Evolutionary conservation across 768 basidiomycete genomes (phyloP).

Genomic region (Mycena albidolilacea): DNA sequence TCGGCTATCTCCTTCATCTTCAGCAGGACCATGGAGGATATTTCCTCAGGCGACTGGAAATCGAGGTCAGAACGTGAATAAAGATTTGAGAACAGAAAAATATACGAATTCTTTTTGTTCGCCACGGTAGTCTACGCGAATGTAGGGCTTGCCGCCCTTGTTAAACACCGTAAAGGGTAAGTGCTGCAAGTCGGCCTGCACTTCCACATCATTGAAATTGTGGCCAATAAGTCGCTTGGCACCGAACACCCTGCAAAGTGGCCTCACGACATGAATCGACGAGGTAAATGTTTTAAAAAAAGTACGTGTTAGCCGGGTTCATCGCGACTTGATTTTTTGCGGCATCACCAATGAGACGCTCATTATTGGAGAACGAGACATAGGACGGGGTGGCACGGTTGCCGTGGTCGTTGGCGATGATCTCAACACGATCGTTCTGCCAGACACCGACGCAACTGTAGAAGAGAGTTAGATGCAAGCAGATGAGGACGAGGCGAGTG

Average conservation of each 20-base stretch:
- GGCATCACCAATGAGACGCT: background rate
- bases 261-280: background rate
- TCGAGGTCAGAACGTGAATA: slow-evolving; percentile 1
- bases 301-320: slow-evolving; percentile 13
- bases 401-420: slow-evolving; percentile 12
- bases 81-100: background rate
- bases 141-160: slow-evolving; percentile 89
- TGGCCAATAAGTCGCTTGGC: slow-evolving; percentile 12
- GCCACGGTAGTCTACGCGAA: slow-evolving; percentile 91
- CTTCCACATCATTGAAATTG: slow-evolving; percentile 3
- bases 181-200: slow-evolving; percentile 44
- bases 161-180: slow-evolving; percentile 94
- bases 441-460: slow-evolving; percentile 15
- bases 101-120: slow-evolving; percentile 91
- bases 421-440: slow-evolving; percentile 16
- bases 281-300: background rate
- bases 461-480: slow-evolving; percentile 6
- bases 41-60: slow-evolving; percentile 12
- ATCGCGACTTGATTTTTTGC: slow-evolving; percentile 9
- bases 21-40: slow-evolving; percentile 8
- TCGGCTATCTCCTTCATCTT: slow-evolving; percentile 3
- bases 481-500: slow-evolving; percentile 1
- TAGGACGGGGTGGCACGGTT: slow-evolving; percentile 10
- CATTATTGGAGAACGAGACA: slow-evolving; percentile 9
- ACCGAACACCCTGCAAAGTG: slow-evolving; percentile 7